A percentile compares a stretch with the other conserved stretches of the same genome.
phyloP scores from a whole-genome alignment of 768 basidiomycete genomes.

The Pulveroboletus sp. region DNA sequence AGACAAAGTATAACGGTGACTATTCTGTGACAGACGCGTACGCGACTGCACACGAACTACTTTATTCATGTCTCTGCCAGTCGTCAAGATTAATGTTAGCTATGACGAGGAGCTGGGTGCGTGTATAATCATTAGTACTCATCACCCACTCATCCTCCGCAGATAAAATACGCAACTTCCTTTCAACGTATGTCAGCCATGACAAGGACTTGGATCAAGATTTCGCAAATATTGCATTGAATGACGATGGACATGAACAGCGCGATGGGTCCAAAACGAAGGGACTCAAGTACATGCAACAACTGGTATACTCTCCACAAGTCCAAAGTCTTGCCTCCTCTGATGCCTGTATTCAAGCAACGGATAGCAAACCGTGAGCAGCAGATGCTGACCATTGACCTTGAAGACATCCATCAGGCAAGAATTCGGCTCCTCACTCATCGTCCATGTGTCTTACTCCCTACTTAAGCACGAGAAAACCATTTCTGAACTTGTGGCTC shows the following conservation, averaged over 20 bases:
- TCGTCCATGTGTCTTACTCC: not conserved
- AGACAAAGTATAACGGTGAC: slow-evolving; percentile 12
- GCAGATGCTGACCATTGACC: slow-evolving; percentile 80
- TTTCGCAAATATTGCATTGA: slow-evolving; percentile 68
- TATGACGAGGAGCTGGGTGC: slow-evolving; percentile 73
- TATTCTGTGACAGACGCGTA: slow-evolving; percentile 26
- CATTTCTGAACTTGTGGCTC: slow-evolving; percentile 66
- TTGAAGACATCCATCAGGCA: slow-evolving; percentile 82
- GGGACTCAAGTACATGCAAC: slow-evolving; percentile 73
- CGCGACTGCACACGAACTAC: slow-evolving; percentile 18
- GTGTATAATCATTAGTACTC: not conserved
- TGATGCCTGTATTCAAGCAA: slow-evolving; percentile 53
- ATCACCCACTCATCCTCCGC: slow-evolving; percentile 5
- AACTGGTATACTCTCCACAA: slow-evolving; percentile 55
- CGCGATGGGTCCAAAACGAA: slow-evolving; percentile 31
- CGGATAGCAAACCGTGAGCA: slow-evolving; percentile 89
- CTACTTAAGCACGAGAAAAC: slow-evolving; percentile 59
- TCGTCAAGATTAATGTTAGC: slow-evolving; percentile 53
- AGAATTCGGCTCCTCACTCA: slow-evolving; percentile 17
- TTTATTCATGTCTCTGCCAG: slow-evolving; percentile 58
- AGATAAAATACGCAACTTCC: slow-evolving; percentile 69
- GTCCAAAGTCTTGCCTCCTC: slow-evolving; percentile 15
- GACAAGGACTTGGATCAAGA: slow-evolving; percentile 63
- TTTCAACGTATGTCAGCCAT: slow-evolving; percentile 60
- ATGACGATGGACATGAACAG: slow-evolving; percentile 41